Evolutionary conservation across 1,284 basidiomycete species (phyloP), one percentile per base, ranked within the genome.

Genomic region (Cryptococcus neoformans): DNA sequence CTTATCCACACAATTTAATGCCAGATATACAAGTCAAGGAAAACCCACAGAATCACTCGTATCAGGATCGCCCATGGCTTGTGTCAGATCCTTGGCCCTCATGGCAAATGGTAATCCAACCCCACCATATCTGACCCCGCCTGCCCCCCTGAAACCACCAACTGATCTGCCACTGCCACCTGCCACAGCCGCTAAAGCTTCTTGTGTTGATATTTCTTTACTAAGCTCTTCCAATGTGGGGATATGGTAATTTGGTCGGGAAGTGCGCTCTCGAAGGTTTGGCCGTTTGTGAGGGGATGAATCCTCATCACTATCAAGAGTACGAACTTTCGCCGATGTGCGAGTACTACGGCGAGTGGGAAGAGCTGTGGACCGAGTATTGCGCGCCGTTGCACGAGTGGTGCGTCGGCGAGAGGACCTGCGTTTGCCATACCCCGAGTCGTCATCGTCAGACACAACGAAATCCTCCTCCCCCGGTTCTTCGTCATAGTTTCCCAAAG

Each of bases 201-300:
- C 63, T 49, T 56, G 58, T 58, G 63, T 50, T 8, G 39, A 45
- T 34, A 64, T 62, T 36, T 62, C 67, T 46, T 62, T 67, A 50
- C 54, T 66, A 34, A 68, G 60, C 51, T 71, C 71, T n/a, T 70
- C 72, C 59, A 68, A 56, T 5, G 75, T 70, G 4, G 77, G 75
- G 41, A 80, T 59, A 40, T 63, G 57, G 51, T 80, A 79, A 60
- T 80, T 73, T 36, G 74, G 67, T 40, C 66, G 64, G 14, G 62
- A 66, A 5, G 66, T 69, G 45, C 78, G 68, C 50, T 72, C 69
- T 17, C 78, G 62, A 2, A 80, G 62, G 35, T 64, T 72, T 8
- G 74, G 63, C 28, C 57, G 60, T 3, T 53, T 51, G 12, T 37
- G 51, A 21, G 55, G 55, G 4, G 63, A 70, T 12, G 69, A 67